A percentile compares a stretch with the other conserved stretches of the same genome.
Evolutionary conservation across 768 basidiomycete species (phyloP).

Genomic region (Tulasnella sp.): DNA sequence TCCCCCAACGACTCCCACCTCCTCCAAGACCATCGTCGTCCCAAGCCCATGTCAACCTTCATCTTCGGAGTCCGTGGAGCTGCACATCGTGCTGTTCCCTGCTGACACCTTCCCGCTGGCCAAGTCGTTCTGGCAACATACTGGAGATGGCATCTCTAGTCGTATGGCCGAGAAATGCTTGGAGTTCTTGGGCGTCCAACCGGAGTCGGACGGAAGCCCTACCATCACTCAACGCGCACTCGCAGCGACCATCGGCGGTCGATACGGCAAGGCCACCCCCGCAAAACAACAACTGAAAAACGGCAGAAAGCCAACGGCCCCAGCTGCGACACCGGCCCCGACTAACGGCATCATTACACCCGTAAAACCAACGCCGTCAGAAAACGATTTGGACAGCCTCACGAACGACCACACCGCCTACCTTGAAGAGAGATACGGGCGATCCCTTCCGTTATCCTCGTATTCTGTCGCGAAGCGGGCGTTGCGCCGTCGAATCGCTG

Average conservation of each 20-base stretch:
- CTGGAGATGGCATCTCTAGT: constrained; percentile 84
- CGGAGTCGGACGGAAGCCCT: neutral
- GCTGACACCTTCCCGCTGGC: constrained; percentile 56
- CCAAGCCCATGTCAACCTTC: constrained; percentile 31
- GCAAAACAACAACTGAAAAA: neutral
- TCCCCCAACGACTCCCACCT: constrained; percentile 29
- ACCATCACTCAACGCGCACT: neutral
- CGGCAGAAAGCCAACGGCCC: neutral
- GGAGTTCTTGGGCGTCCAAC: constrained; percentile 49
- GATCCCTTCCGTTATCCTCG: constrained; percentile 72
- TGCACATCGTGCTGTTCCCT: constrained; percentile 82
- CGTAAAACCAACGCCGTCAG: neutral
- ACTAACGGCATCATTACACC: neutral
- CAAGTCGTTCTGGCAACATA: constrained; percentile 96
- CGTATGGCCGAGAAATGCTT: constrained; percentile 81
- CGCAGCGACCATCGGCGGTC: neutral
- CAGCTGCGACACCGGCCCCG: neutral
- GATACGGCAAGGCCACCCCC: neutral
- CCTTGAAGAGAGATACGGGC: constrained; percentile 91
- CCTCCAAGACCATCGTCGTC: constrained; percentile 15
- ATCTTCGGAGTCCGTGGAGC: constrained; percentile 44
- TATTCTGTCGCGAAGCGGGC: constrained; percentile 81
- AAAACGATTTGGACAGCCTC: constrained; percentile 44
- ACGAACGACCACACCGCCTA: constrained; percentile 64
- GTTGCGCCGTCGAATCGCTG: constrained; percentile 83